Evolutionary conservation across 2,329 filamentous ascomycete species (phyloP), one percentile per base, ranked within the genome.

Genomic region (Fonsecaea pedrosoi): DNA sequence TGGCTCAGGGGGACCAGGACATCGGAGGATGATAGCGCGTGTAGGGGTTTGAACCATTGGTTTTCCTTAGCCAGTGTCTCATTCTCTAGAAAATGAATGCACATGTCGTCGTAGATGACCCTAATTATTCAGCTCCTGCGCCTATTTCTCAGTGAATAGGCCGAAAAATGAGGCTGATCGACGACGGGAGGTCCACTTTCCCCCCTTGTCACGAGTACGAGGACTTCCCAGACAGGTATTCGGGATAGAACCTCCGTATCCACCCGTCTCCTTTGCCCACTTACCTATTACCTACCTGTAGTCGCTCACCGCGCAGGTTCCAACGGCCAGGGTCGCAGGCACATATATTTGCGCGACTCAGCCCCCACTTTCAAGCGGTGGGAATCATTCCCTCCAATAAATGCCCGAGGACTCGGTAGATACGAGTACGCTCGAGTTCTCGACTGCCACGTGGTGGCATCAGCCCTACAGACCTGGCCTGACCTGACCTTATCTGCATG

Each of bases 281-380:
- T 25, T 25, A 25, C 3, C 25, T 32, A n/a, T n/a, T n/a, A 32
- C 30, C 30, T 5, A 32, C 30, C 6, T 6, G 30, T 32, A 32
- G 30, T 32, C 30, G 30, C 32, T 67, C 64, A 66, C 64, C 64
- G 64, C 42, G 64, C 18, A 4, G 8, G 25, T 48, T 66, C 2
- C 13, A 21, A 25, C 18, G 30, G 2, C 40, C 15, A 34, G 37
- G n/a, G 48, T 3, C 30, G 30, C 30, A 32, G 30, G 30, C 6
- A 32, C 30, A 10, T 30, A 37, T 7, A 25, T 64, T 38, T 60
- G 25, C 10, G 32, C 9, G 53, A 56, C 60, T 64, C 65, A 67
- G 65, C 60, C 60, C 60, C 61, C 65, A 64, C 65, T 38, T 64
- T 64, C 56, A 57, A 61, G 65, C 65, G 65, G 61, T 53, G 37